Percentiles rank a stretch among this genome's conserved stretches.
phyloP scores from a whole-genome alignment of 306 rosid species.

The Citrullus mucosospermus region DNA sequence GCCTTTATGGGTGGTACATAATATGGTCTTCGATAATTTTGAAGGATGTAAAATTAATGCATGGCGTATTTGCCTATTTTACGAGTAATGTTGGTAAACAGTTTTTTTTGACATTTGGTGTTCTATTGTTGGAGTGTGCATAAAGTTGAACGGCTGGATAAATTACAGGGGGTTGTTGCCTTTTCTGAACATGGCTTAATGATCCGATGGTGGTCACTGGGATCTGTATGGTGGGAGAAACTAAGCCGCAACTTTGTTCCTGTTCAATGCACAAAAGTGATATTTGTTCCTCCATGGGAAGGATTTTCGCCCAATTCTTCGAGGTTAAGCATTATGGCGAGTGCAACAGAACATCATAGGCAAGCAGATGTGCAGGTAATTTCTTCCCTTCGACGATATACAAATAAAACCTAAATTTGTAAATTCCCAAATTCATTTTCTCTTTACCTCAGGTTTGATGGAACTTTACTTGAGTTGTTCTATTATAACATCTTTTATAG shows the following conservation, averaged over 20 bases:
- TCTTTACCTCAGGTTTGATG: not conserved
- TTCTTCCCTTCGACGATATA: not conserved
- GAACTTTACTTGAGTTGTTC: not conserved
- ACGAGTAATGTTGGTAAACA: not conserved
- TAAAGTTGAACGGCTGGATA: not conserved
- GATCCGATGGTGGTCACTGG: conserved; percentile 99
- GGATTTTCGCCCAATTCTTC: conserved; percentile 97
- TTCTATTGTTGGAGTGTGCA: not conserved
- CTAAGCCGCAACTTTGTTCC: conserved; percentile 73
- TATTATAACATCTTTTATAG: not conserved
- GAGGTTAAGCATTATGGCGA: conserved; percentile 85
- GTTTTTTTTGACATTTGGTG: not conserved
- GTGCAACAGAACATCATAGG: conserved; percentile 42
- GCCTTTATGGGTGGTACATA: not conserved
- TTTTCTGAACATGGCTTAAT: conserved; percentile 85
- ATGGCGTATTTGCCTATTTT: not conserved
- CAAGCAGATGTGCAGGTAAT: conserved; percentile 43
- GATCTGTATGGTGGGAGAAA: conserved; percentile 98
- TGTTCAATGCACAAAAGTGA: conserved; percentile 85
- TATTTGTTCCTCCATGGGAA: conserved; percentile 97
- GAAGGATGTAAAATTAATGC: not conserved
- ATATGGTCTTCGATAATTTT: not conserved
- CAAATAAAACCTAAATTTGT: not conserved
- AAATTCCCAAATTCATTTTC: not conserved
- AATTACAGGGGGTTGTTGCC: conserved; percentile 76